Evolutionary conservation across 495 filamentous ascomycete species (phyloP), one percentile per base, ranked within the genome.

Genomic region (Cenococcum geophilum): DNA sequence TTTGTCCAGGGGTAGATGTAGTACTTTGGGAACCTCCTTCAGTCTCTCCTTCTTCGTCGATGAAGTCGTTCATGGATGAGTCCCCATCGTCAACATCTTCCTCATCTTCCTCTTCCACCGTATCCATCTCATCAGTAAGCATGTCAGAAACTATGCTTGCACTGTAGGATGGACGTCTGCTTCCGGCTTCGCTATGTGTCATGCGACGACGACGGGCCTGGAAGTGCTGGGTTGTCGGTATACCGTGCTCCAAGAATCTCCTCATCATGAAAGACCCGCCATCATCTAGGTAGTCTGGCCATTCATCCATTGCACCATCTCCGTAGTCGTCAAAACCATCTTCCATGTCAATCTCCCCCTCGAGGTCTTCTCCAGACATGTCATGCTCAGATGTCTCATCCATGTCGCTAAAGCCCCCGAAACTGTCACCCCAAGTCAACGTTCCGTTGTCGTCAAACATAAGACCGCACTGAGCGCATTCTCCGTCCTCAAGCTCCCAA

Each of bases 401-500:
- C 48, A 70, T 68, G 50, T 71, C 71, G 32, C 69, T 72, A 23
- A 72, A 68, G 36, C 65, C 65, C 3, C 37, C 55, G 55, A 71
- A 71, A 58, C 64, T 69, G 22, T 70, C 55, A 22, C 37, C 56
- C 60, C 58, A 66, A 22, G 62, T 61, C 58, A 63, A 49, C 36
- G 64, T 57, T 32, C 67, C 76, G 14, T 74, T 76, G 1, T 74
- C 73, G 48, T 76, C 74, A n/a, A 76, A 73, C 12, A 70, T 73
- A 23, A 78, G 77, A 37, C 79, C 80, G 62, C 86, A 89, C 5
- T 75, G 74, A 35, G 60, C 59, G 59, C 86, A 89, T 5, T 71
- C 66, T 25, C 78, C 73, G 43, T 79, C 79, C 55, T 83, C 82
- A 11, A 89, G 74, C 70, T 89, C 86, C 83, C 83, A 88, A 25